Base-by-base conservation (phyloP, 2,329 filamentous ascomycete species). In the Dactylellina drechsleri region DNA sequence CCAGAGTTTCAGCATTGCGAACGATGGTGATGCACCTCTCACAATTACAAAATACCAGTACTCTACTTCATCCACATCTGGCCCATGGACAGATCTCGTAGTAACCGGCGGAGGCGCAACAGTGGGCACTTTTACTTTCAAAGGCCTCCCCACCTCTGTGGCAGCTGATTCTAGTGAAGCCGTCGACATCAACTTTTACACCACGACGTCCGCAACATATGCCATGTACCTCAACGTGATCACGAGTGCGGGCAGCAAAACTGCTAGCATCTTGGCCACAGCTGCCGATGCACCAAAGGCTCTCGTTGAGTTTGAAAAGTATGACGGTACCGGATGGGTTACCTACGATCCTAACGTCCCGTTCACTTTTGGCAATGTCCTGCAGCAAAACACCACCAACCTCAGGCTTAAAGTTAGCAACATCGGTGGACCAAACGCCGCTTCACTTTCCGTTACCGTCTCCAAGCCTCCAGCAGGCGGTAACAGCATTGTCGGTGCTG, bases 311-410 rank as follows among this genome's bases (percentile, higher is more conserved):
- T 88, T 88, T 78, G 85, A 88, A 79, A 85, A 82, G 0, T 78
- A 82, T 0, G 85, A 88, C 77, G 85, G 83, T 1, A 80, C 77
- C 3, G 77, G 76, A 36, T 89, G 87, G 87, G 82, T 85, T 4
- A 76, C 81, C 1, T 87, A 85, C 67, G 77, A 82, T 7, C 77
- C 82, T 2, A 81, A 79, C 3, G 80, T 79, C 4, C 82, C 84
- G 2, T 88, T 89, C 73, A 84, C 81, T 0, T 88, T 88, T 75
- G 87, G 87, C 20, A 85, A 86, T 52, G 86, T 88, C 4, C 84
- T 83, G 1, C 83, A 88, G 78, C 86, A 86, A 53, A 83, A 81
- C 0, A 85, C 84, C 0, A 81, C 80, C 0, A 83, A 82, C 1
- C 82, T 88, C 4, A 83, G 83, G 53, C 82, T 89, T 79, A 84